Evolutionary conservation across 1,284 basidiomycete species (phyloP).

Genomic region (Melanopsichium pennsylvanicum): DNA sequence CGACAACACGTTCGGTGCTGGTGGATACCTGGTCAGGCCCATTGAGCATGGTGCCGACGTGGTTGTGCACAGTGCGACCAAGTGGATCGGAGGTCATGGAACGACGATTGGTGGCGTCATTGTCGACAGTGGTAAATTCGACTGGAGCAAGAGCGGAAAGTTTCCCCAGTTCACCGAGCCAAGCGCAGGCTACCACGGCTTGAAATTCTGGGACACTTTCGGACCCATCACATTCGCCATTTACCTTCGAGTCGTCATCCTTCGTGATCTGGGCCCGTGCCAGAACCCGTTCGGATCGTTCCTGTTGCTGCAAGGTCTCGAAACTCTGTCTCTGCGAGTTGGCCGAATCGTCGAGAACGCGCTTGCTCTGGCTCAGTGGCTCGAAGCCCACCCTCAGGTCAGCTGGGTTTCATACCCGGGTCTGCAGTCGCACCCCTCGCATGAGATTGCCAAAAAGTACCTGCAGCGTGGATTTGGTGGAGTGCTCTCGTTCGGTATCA

Average conservation of each 20-base stretch:
- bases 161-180: slow-evolving; percentile 86
- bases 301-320: slow-evolving; percentile 83
- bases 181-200: slow-evolving; percentile 82
- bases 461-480: slow-evolving; percentile 72
- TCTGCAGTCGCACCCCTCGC: slow-evolving; percentile 73
- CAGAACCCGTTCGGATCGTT: slow-evolving; percentile 84
- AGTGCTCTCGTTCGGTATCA: slow-evolving; percentile 82
- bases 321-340: slow-evolving; percentile 81
- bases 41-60: slow-evolving; percentile 84
- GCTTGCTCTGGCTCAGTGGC: slow-evolving; percentile 76
- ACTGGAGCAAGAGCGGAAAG: slow-evolving; percentile 79
- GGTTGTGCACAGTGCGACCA: slow-evolving; percentile 85
- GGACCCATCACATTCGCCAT: slow-evolving; percentile 77
- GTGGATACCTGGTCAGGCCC: slow-evolving; percentile 77
- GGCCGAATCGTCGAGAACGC: slow-evolving; percentile 81
- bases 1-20: slow-evolving; percentile 90
- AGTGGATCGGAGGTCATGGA: slow-evolving; percentile 91
- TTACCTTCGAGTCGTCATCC: slow-evolving; percentile 77
- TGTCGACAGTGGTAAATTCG: slow-evolving; percentile 81
- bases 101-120: slow-evolving; percentile 86
- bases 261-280: slow-evolving; percentile 79
- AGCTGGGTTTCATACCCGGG: slow-evolving; percentile 86
- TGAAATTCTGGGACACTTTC: slow-evolving; percentile 72
- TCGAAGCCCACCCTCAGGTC: slow-evolving; percentile 77
- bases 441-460: slow-evolving; percentile 72